These are phyloP conservation scores for Castanospermum australe DNA, from an alignment of 306 rosid species.

Conservation along the genomic window DNA sequence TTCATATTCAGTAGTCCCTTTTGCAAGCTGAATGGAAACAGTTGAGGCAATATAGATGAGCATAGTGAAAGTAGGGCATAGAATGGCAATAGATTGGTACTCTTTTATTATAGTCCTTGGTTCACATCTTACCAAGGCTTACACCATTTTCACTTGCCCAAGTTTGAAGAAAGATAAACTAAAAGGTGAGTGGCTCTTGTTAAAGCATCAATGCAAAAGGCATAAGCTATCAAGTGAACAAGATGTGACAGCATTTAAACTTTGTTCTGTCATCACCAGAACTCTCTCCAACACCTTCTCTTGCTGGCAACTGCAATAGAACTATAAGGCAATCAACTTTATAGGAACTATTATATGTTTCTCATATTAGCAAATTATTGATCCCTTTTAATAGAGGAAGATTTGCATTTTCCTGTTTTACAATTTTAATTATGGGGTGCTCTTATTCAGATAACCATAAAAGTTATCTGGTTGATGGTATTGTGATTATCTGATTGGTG, in stretches of 20 bases:
- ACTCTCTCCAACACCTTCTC: background rate
- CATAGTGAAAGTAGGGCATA: background rate
- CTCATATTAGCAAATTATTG: background rate
- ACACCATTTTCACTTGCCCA: background rate
- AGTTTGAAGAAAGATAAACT: background rate
- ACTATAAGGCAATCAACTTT: background rate
- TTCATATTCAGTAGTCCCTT: slow-evolving; percentile 4
- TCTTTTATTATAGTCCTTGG: background rate
- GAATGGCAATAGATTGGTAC: background rate
- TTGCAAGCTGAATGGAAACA: slow-evolving; percentile 12
- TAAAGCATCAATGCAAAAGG: background rate
- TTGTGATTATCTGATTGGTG: slow-evolving; percentile 1
- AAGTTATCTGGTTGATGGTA: background rate
- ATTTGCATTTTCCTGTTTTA: background rate
- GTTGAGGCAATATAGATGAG: slow-evolving; percentile 5
- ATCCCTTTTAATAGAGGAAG: background rate
- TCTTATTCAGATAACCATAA: slow-evolving; percentile 3
- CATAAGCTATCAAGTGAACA: background rate
- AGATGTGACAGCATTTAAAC: background rate
- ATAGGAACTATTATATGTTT: background rate
- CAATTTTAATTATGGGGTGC: background rate
- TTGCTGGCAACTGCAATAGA: background rate
- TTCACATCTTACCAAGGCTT: background rate
- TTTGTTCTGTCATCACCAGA: background rate
- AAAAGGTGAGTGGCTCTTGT: background rate